Percentiles rank a stretch among this genome's conserved stretches.
phyloP scores from a whole-genome alignment of 2,329 filamentous ascomycete species.

The Ophiocordyceps sinensis region DNA sequence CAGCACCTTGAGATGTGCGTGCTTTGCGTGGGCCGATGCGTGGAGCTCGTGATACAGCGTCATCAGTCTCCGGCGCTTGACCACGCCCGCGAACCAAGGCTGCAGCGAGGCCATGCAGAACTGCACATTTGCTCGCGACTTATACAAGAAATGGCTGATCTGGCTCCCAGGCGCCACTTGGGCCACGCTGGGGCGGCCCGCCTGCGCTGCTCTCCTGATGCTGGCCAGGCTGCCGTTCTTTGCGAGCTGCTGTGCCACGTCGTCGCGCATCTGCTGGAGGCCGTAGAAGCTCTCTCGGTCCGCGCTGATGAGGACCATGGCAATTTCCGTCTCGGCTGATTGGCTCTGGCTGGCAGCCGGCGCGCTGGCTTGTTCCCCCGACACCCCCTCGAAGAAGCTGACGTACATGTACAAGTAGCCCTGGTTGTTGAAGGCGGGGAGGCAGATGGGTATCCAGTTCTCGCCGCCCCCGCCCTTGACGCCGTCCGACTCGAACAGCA shows the following conservation, averaged over 20 bases:
- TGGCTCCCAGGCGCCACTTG: slow-evolving; percentile 70
- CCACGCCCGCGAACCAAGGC: slow-evolving; percentile 44
- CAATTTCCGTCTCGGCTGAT: slow-evolving; percentile 62
- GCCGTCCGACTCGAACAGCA: slow-evolving; percentile 91
- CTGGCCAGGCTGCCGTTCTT: slow-evolving; percentile 61
- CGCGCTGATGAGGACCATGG: slow-evolving; percentile 80
- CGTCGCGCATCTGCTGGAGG: slow-evolving; percentile 58
- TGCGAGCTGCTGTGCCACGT: slow-evolving; percentile 52
- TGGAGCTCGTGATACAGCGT: slow-evolving; percentile 78
- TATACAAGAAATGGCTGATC: slow-evolving; percentile 88
- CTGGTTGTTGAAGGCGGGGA: slow-evolving; percentile 92
- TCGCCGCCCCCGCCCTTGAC: slow-evolving; percentile 84
- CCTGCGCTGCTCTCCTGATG: slow-evolving; percentile 56
- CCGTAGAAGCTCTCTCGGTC: slow-evolving; percentile 91
- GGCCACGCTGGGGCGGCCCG: slow-evolving; percentile 55
- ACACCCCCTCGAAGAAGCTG: slow-evolving; percentile 63
- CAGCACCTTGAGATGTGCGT: slow-evolving; percentile 73
- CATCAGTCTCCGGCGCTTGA: slow-evolving; percentile 59
- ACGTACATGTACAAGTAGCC: slow-evolving; percentile 99
- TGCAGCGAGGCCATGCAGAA: slow-evolving; percentile 80
- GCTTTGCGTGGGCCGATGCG: slow-evolving; percentile 68
- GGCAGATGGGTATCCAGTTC: slow-evolving; percentile 92
- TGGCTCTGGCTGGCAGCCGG: slow-evolving; percentile 43
- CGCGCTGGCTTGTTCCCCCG: slow-evolving; percentile 24
- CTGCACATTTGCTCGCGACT: slow-evolving; percentile 86